Conservation (phyloP, 139 green algal species). For the Closterium sp. region DNA sequence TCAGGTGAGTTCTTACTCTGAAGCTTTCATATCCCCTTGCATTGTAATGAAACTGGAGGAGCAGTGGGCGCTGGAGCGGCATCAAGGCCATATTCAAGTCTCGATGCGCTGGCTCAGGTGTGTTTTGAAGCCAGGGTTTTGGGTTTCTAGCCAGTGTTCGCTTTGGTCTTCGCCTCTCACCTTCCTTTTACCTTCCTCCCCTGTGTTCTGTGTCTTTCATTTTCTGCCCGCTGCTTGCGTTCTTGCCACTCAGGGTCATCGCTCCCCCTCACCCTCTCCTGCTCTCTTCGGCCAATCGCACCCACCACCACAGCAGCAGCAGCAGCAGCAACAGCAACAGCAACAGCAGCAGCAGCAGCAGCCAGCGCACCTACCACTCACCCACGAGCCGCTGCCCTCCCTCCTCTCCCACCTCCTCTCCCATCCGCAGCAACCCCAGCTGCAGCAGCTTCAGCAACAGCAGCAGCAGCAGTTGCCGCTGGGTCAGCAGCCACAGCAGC, state of each 20-base stretch:
- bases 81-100: background rate
- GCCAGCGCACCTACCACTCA: background rate
- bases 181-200: background rate
- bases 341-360: conserved; percentile 22
- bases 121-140: background rate
- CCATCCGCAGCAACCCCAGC: background rate
- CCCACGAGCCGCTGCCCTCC: background rate
- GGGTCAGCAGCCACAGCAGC: background rate
- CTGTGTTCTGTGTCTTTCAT: background rate
- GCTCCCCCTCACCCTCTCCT: background rate
- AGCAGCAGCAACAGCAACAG: background rate
- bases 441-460: background rate
- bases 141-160: background rate
- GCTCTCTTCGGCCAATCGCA: background rate
- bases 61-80: background rate
- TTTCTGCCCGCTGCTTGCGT: background rate
- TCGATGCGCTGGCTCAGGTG: background rate
- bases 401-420: background rate
- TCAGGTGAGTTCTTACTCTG: background rate
- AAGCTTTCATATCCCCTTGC: too few relatives aligned
- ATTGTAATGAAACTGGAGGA: background rate
- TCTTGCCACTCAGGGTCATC: background rate
- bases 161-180: background rate
- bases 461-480: background rate
- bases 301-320: conserved; percentile 15